Conservation (phyloP, 345 rosid genomes). For the Acer negundo region DNA sequence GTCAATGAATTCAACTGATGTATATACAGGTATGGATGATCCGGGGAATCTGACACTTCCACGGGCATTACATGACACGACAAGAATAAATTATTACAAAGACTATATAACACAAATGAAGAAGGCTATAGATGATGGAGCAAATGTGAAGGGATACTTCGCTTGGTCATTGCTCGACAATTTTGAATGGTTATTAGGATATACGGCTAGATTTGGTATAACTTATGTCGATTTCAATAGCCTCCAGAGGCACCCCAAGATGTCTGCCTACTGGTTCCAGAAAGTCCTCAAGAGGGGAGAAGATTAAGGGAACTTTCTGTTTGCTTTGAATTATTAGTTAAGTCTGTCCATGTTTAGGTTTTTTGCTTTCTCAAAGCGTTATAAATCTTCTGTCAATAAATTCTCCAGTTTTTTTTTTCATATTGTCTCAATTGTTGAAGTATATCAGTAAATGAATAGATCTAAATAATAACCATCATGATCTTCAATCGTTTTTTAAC, state of each 20-base stretch:
- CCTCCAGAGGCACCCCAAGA: constrained; percentile 56
- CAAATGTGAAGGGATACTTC: constrained; percentile 57
- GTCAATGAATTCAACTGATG: neutral
- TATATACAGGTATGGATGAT: constrained; percentile 55
- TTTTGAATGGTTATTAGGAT: constrained; percentile 63
- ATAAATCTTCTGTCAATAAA: neutral
- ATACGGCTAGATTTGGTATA: constrained; percentile 57
- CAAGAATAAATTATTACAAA: constrained; percentile 44
- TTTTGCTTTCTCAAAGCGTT: too few relatives aligned
- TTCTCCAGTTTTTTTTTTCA: too few relatives aligned
- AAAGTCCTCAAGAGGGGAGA: constrained; percentile 31
- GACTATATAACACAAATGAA: constrained; percentile 46
- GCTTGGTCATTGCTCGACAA: constrained; percentile 70
- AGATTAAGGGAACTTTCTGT: neutral
- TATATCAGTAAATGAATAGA: too few relatives aligned
- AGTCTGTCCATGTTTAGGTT: neutral
- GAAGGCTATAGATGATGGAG: constrained; percentile 56
- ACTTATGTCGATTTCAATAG: constrained; percentile 44
- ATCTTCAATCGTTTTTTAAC: too few relatives aligned
- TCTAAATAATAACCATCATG: too few relatives aligned
- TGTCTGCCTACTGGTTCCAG: constrained; percentile 65
- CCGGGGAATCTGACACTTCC: constrained; percentile 45
- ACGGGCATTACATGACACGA: constrained; percentile 44
- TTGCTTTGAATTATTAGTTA: too few relatives aligned
- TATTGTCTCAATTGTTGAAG: too few relatives aligned